Evolutionary conservation across 2,329 filamentous ascomycete species (phyloP), one percentile per base, ranked within the genome.

Genomic region (Lasiodiplodia sp.): DNA sequence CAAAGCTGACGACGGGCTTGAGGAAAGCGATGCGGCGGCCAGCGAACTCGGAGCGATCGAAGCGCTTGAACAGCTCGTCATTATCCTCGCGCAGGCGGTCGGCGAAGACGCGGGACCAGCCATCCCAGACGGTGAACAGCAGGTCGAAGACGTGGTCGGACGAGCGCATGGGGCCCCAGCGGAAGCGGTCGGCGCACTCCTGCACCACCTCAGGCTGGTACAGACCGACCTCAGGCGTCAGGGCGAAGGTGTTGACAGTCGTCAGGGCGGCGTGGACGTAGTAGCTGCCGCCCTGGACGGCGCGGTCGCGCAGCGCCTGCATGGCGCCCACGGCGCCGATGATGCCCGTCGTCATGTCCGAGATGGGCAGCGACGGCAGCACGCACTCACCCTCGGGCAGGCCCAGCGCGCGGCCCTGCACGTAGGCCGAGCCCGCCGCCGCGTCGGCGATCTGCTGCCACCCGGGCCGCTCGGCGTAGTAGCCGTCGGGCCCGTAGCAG

Each of bases 401-500:
- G 69, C 76, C 77, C 28, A 81, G 73, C 1, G 79, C 75, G 38
- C 73, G 73, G 3, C 79, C 81, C 23, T 75, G 80, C 6, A 79
- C 72, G 28, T 52, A 52, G 0, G 60, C 47, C n/a, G 76, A 76
- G 0, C 81, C 80, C 2, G 77, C 76, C 34, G 79, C 81, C 18
- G 49, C 56, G 55, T 74, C 73, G 10, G 81, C 82, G 65, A 58
- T 76, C 74, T 23, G 81, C 82, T 72, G 86, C 84, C 84, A 87
- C 4, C 84, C 85, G 1, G 82, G 81, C 0, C 84, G 77, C 66
- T 80, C 76, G 1, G 76, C 75, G 73, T 82, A 86, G 12, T 80
- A 79, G 0, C 84, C 84, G 57, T 84, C 79, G 40, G 79, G 81
- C 3, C 84, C 84, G 72, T 85, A 86, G 75, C 83, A 85, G 74